Percentiles rank a stretch among this genome's conserved stretches.
phyloP scores from a whole-genome alignment of 345 rosid species.

The Citrus trifoliata region DNA sequence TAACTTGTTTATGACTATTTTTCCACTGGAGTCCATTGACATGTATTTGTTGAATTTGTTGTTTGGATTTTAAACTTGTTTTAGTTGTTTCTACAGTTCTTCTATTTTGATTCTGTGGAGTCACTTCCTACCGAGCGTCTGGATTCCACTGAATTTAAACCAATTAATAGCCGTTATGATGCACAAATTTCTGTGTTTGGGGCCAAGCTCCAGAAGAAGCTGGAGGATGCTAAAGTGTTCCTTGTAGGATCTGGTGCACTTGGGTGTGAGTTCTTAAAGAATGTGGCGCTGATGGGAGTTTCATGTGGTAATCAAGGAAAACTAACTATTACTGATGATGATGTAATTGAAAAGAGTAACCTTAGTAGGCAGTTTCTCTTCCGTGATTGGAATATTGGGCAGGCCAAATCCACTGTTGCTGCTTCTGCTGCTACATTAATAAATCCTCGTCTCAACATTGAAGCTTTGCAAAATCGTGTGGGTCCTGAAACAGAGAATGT shows the following conservation, averaged over 20 bases:
- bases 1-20: neutral
- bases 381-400: constrained; percentile 99
- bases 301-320: constrained; percentile 81
- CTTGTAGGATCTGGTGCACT: constrained; percentile 97
- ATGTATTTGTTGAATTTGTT: constrained; percentile 8
- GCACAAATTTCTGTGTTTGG: constrained; percentile 99
- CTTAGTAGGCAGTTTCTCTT: constrained; percentile 97
- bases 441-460: constrained; percentile 70
- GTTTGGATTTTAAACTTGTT: constrained; percentile 11
- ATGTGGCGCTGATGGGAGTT: constrained; percentile 94
- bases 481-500: constrained; percentile 94
- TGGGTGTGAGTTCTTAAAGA: constrained; percentile 96
- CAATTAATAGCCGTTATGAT: constrained; percentile 81
- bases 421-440: constrained; percentile 85
- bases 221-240: constrained; percentile 82
- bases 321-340: constrained; percentile 96
- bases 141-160: constrained; percentile 67
- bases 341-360: constrained; percentile 98
- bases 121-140: constrained; percentile 77
- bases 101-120: constrained; percentile 94
- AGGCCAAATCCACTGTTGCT: constrained; percentile 98
- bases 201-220: constrained; percentile 84
- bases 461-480: constrained; percentile 93
- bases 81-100: constrained; percentile 57
- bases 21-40: neutral